Evolutionary conservation across 768 basidiomycete genomes (phyloP).

Genomic region (Asterophora parasitica): DNA sequence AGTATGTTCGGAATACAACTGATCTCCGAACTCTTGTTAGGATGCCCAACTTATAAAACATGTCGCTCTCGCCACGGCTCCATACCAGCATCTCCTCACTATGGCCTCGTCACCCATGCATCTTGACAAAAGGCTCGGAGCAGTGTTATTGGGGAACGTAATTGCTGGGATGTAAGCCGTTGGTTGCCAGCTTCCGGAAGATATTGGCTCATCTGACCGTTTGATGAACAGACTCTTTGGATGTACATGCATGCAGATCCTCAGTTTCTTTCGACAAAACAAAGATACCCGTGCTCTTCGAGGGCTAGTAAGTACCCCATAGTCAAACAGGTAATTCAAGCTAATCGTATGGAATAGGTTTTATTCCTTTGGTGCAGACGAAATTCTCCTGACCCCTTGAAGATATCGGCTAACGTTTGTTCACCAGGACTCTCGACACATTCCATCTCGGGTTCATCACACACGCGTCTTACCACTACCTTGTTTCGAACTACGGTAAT

Average conservation of each 20-base stretch:
- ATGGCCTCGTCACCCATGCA: background rate
- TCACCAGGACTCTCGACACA: slow-evolving; percentile 28
- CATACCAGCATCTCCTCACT: background rate
- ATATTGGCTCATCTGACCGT: background rate
- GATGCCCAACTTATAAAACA: background rate
- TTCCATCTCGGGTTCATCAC: slow-evolving; percentile 5
- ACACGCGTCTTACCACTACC: slow-evolving; percentile 10
- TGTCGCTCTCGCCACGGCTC: background rate
- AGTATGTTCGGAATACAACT: background rate
- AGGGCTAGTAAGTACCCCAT: background rate
- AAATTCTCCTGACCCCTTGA: background rate
- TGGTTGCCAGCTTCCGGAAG: too few relatives aligned
- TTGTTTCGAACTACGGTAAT: slow-evolving; percentile 7
- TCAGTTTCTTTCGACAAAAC: background rate
- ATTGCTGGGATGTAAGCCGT: background rate
- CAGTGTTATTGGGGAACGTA: slow-evolving; percentile 2
- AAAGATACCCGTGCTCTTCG: background rate
- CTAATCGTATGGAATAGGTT: background rate
- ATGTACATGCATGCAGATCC: slow-evolving; percentile 1
- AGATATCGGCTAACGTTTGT: background rate
- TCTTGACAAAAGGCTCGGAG: background rate
- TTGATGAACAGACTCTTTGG: slow-evolving; percentile 2
- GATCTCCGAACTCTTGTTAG: background rate
- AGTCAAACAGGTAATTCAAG: background rate
- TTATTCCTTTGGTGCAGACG: background rate